These are phyloP conservation scores for Cytospora piceicola DNA, from an alignment of 2,329 filamentous ascomycete genomes.

Conservation along the genomic window DNA sequence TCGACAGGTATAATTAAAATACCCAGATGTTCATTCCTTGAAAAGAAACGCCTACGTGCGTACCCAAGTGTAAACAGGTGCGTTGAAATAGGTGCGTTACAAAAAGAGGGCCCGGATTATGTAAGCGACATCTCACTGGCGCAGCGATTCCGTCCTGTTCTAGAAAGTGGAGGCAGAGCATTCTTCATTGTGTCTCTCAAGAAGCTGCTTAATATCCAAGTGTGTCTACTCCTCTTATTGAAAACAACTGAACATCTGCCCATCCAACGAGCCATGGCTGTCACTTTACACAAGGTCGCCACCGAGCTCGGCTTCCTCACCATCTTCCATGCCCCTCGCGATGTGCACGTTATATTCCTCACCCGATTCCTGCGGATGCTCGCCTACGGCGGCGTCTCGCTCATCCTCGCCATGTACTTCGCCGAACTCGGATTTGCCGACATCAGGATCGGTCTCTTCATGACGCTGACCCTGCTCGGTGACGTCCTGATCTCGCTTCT, in stretches of 20 bases:
- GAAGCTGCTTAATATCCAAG: too few relatives aligned
- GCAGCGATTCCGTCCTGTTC: too few relatives aligned
- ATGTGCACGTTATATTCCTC: conserved; percentile 61
- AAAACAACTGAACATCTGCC: not conserved
- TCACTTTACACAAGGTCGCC: conserved; percentile 10
- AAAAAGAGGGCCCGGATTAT: too few relatives aligned
- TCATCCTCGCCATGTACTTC: conserved; percentile 62
- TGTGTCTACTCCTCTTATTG: too few relatives aligned
- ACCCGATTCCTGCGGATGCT: conserved; percentile 66
- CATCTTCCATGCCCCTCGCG: conserved; percentile 46
- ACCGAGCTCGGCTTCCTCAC: conserved; percentile 52
- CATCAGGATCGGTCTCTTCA: conserved; percentile 62
- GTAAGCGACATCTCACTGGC: too few relatives aligned
- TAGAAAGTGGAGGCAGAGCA: too few relatives aligned
- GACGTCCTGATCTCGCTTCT: conserved; percentile 63
- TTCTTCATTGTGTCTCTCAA: too few relatives aligned
- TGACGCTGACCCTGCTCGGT: conserved; percentile 65
- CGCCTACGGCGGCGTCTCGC: conserved; percentile 63
- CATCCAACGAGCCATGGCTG: conserved; percentile 10
- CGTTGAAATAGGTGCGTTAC: too few relatives aligned
- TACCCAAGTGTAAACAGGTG: too few relatives aligned
- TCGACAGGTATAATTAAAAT: too few relatives aligned
- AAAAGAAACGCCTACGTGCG: too few relatives aligned
- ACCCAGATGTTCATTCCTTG: too few relatives aligned
- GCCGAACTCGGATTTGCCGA: conserved; percentile 54